Conservation (phyloP, 768 basidiomycete genomes). For the Jaapia argillacea region DNA sequence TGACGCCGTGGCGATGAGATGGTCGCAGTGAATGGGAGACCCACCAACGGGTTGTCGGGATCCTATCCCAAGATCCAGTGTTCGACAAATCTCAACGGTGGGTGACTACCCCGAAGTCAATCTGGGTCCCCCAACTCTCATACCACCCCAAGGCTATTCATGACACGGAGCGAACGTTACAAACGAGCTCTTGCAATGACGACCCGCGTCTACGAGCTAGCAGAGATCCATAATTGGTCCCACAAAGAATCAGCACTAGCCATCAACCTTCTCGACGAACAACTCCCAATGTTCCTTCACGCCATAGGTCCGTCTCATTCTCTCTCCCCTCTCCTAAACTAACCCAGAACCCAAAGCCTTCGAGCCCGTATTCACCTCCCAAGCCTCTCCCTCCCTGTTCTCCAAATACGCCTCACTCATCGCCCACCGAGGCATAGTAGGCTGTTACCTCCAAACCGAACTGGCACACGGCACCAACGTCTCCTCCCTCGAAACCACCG, state of each 20-base stretch:
- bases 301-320: slow-evolving; percentile 19
- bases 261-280: slow-evolving; percentile 38
- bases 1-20: slow-evolving; percentile 41
- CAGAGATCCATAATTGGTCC: slow-evolving; percentile 43
- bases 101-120: not conserved
- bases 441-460: slow-evolving; percentile 69
- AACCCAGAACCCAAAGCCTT: slow-evolving; percentile 35
- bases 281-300: slow-evolving; percentile 36
- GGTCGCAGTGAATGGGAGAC: slow-evolving; percentile 40
- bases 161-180: slow-evolving; percentile 48
- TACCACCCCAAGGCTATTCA: slow-evolving; percentile 35
- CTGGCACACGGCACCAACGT: slow-evolving; percentile 75
- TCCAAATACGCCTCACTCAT: slow-evolving; percentile 41
- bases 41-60: slow-evolving; percentile 29
- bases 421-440: slow-evolving; percentile 47
- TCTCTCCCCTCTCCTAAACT: slow-evolving; percentile 5
- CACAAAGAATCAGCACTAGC: slow-evolving; percentile 37
- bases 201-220: slow-evolving; percentile 50
- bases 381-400: slow-evolving; percentile 45
- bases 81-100: slow-evolving; percentile 54
- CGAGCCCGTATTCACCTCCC: slow-evolving; percentile 54
- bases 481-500: slow-evolving; percentile 59
- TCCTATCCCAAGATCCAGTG: slow-evolving; percentile 42
- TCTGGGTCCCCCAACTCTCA: not conserved
- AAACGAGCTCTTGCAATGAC: slow-evolving; percentile 42